These are phyloP conservation scores for Alliaria petiolata DNA, from an alignment of 345 rosid genomes.

Conservation along the genomic window DNA sequence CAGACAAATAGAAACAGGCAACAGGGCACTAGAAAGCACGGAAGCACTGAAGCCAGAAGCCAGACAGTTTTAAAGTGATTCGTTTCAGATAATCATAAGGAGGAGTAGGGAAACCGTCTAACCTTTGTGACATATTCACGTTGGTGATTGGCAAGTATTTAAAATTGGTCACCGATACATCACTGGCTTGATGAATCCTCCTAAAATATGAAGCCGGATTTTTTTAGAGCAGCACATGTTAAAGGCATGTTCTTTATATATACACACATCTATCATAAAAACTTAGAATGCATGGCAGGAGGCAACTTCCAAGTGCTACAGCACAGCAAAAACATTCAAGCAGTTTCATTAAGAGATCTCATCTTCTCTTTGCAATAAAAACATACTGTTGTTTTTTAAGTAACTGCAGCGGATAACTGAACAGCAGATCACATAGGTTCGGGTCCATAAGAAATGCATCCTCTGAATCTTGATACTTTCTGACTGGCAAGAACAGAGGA, in stretches of 20 bases:
- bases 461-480: not conserved
- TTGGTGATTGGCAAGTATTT: not conserved
- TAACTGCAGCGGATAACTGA: not conserved
- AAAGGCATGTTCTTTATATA: not conserved
- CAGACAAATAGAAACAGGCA: not conserved
- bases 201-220: not conserved
- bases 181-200: not conserved
- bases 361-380: not conserved
- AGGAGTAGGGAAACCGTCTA: not conserved
- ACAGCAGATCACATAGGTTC: not conserved
- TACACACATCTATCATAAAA: not conserved
- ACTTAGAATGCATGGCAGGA: not conserved
- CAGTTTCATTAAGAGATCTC: not conserved
- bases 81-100: not conserved
- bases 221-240: not conserved
- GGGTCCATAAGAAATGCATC: not conserved
- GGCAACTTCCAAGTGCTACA: not conserved
- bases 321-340: not conserved
- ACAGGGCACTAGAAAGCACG: not conserved
- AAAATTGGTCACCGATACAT: not conserved
- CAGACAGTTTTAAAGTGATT: not conserved
- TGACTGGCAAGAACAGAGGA: not conserved
- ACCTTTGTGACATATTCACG: not conserved
- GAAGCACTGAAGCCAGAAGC: not conserved
- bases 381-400: not conserved